Conservation (phyloP, 2,329 filamentous ascomycete species). For the Chaetomiaceae sp. region DNA sequence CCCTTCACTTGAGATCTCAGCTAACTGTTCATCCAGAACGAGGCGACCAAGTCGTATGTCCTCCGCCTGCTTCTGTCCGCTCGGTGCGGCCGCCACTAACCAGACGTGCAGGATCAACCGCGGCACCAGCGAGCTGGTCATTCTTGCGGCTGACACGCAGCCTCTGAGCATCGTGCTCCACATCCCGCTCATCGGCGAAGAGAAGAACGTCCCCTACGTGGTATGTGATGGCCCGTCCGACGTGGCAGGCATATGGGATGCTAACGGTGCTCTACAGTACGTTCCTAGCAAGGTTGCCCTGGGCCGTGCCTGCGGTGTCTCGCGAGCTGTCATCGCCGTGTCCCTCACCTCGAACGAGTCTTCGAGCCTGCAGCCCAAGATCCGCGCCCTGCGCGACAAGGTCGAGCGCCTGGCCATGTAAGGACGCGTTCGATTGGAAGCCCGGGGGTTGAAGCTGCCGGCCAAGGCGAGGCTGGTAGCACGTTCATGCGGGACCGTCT, state of each 20-base stretch:
- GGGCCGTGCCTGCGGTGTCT: slow-evolving; percentile 84
- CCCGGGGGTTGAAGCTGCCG: neutral
- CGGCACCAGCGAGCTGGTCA: slow-evolving; percentile 81
- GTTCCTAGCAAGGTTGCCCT: slow-evolving; percentile 76
- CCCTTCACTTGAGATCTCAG: neutral
- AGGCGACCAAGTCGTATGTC: slow-evolving; percentile 26
- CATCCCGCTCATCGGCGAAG: slow-evolving; percentile 81
- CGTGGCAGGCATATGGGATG: neutral
- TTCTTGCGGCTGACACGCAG: slow-evolving; percentile 82
- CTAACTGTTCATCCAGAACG: slow-evolving; percentile 17
- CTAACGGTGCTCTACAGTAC: slow-evolving; percentile 27
- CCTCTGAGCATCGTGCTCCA: slow-evolving; percentile 86
- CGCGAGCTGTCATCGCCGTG: slow-evolving; percentile 76
- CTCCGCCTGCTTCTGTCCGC: neutral
- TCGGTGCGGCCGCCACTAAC: slow-evolving; percentile 3
- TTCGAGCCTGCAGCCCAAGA: slow-evolving; percentile 80
- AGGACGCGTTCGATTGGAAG: slow-evolving; percentile 2
- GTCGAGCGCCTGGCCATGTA: slow-evolving; percentile 94
- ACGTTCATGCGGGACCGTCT: slow-evolving; percentile 1
- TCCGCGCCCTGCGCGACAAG: slow-evolving; percentile 85
- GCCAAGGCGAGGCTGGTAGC: neutral
- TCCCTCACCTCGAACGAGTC: slow-evolving; percentile 90
- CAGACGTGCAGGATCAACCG: slow-evolving; percentile 38
- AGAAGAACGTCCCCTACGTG: slow-evolving; percentile 62
- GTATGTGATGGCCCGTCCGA: neutral